These are phyloP conservation scores for Cladosporium sp. DNA, from an alignment of 2,329 filamentous ascomycete genomes.

Conservation along the genomic window DNA sequence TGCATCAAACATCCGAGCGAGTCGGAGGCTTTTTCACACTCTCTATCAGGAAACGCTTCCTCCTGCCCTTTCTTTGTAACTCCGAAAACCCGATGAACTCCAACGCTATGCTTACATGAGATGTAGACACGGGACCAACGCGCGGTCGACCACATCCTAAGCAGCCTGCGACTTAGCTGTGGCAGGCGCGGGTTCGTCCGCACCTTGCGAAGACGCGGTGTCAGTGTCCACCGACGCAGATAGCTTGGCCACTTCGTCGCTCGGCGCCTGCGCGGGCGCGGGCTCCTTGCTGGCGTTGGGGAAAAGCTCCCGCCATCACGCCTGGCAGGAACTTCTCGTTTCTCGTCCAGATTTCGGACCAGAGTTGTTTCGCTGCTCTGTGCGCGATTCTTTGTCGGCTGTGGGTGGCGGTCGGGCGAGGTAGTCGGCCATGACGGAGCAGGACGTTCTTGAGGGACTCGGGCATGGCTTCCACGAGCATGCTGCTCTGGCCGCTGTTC, in stretches of 20 bases:
- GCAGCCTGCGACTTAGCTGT: background rate
- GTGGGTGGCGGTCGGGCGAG: constrained; percentile 57
- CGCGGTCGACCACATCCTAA: background rate
- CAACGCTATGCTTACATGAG: background rate
- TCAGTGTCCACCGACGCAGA: background rate
- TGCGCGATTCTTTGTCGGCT: constrained; percentile 27
- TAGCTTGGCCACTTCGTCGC: constrained; percentile 13
- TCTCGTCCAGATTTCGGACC: constrained; percentile 55
- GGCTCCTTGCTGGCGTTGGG: constrained; percentile 37
- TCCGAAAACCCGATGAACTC: background rate
- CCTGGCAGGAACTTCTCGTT: constrained; percentile 56
- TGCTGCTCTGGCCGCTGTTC: constrained; percentile 81
- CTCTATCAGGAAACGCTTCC: too few relatives aligned
- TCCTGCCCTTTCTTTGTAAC: background rate
- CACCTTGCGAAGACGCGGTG: background rate
- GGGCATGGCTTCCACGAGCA: constrained; percentile 83
- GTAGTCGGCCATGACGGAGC: constrained; percentile 83
- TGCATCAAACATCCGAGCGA: too few relatives aligned
- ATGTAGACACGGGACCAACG: background rate
- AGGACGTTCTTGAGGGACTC: constrained; percentile 96
- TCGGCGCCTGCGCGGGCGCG: background rate
- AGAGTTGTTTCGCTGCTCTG: constrained; percentile 46
- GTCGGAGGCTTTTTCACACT: too few relatives aligned
- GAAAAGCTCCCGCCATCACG: constrained; percentile 53
- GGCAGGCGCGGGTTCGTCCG: background rate